Evolutionary conservation across 306 rosid genomes (phyloP).

Genomic region (Abrus pulchellus): DNA sequence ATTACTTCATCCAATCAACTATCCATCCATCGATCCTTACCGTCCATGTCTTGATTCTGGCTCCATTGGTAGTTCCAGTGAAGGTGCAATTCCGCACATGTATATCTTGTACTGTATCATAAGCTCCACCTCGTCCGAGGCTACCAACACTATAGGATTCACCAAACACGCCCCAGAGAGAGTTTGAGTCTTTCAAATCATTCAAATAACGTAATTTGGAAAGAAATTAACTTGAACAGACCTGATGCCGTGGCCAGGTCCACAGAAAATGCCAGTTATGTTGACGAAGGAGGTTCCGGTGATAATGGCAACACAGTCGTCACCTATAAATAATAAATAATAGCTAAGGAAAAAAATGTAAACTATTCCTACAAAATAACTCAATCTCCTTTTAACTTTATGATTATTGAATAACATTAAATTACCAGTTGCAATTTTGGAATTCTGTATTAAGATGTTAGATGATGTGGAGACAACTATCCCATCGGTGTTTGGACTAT

Average conservation of each 20-base stretch:
- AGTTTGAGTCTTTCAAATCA: too few relatives aligned
- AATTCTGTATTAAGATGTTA: conserved; percentile 28
- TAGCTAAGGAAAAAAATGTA: neutral
- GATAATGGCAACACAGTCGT: conserved; percentile 63
- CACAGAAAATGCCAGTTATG: conserved; percentile 51
- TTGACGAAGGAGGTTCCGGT: conserved; percentile 52
- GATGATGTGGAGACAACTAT: conserved; percentile 47
- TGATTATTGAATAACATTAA: too few relatives aligned
- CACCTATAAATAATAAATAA: conserved; percentile 47
- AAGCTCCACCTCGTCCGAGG: conserved; percentile 44
- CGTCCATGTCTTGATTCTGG: conserved; percentile 66
- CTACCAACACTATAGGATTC: conserved; percentile 58
- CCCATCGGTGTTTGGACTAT: conserved; percentile 74
- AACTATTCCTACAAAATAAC: too few relatives aligned
- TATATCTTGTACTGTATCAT: conserved; percentile 51
- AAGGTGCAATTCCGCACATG: conserved; percentile 56
- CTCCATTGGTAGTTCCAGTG: conserved; percentile 52
- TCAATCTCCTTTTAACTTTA: too few relatives aligned
- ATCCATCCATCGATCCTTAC: conserved; percentile 41
- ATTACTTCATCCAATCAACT: neutral
- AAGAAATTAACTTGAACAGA: neutral
- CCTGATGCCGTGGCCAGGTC: conserved; percentile 77
- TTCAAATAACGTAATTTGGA: too few relatives aligned
- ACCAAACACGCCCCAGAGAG: neutral
- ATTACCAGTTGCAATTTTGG: conserved; percentile 51